phyloP scores from a whole-genome alignment of 371 early-diverging fungal species.

The Coemansia linderi region DNA sequence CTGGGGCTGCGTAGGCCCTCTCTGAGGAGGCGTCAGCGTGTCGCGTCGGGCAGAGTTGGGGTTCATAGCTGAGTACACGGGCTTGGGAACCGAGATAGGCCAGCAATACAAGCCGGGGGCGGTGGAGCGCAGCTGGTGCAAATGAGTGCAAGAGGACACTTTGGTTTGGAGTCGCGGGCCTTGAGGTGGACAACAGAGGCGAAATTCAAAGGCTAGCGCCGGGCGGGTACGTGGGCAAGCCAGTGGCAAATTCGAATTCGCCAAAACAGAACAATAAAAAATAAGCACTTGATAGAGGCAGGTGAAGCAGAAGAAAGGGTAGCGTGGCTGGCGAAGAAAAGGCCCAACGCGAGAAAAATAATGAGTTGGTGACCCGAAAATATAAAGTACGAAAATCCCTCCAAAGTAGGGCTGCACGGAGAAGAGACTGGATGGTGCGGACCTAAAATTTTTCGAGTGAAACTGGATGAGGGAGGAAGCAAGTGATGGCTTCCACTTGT shows the following conservation, averaged over 20 bases:
- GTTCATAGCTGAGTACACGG: background rate
- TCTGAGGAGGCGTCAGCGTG: background rate
- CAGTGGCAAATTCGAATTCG: background rate
- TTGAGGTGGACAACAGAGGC: background rate
- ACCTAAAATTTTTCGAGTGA: background rate
- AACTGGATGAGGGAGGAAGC: background rate
- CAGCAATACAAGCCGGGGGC: background rate
- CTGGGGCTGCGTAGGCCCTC: background rate
- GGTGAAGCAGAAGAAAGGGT: background rate
- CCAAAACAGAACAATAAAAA: background rate
- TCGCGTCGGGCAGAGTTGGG: background rate
- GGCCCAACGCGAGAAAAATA: background rate
- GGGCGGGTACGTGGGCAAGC: background rate
- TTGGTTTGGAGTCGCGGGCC: background rate
- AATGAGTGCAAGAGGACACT: background rate
- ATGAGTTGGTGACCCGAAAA: background rate
- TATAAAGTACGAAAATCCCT: slow-evolving; percentile 1
- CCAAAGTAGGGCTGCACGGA: background rate
- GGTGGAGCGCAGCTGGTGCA: background rate
- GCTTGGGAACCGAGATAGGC: background rate
- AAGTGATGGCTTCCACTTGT: background rate
- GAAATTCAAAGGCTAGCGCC: background rate
- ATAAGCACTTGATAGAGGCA: background rate
- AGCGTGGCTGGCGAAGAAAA: background rate
- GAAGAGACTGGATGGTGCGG: background rate